phyloP scores from a whole-genome alignment of 371 early-diverging fungal genomes.

The Caulochytrium protostelioides region DNA sequence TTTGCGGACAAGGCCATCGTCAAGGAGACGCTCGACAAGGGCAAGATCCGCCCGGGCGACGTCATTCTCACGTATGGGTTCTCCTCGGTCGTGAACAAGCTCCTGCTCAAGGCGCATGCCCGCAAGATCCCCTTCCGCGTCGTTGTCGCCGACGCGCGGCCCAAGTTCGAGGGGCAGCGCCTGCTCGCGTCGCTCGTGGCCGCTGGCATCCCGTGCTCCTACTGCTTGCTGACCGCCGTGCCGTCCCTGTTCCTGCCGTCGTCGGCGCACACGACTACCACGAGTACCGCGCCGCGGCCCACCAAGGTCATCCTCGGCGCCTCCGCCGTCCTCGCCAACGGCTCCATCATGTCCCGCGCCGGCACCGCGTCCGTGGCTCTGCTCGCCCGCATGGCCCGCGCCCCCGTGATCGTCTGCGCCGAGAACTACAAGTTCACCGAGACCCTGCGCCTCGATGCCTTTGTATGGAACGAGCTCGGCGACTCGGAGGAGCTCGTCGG shows the following conservation, averaged over 20 bases:
- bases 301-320: slow-evolving; percentile 88
- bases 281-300: slow-evolving; percentile 13
- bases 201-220: slow-evolving; percentile 55
- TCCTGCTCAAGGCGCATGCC: slow-evolving; percentile 54
- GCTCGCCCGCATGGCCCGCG: slow-evolving; percentile 61
- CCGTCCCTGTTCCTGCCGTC: too few relatives aligned
- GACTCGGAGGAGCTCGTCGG: slow-evolving; percentile 47
- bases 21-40: slow-evolving; percentile 47
- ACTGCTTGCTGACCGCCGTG: slow-evolving; percentile 39
- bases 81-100: slow-evolving; percentile 58
- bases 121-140: slow-evolving; percentile 64
- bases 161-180: slow-evolving; percentile 53
- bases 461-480: slow-evolving; percentile 88
- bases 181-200: slow-evolving; percentile 35
- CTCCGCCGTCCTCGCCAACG: slow-evolving; percentile 74
- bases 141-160: slow-evolving; percentile 81
- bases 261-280: neutral
- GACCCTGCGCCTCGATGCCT: slow-evolving; percentile 74
- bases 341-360: slow-evolving; percentile 70
- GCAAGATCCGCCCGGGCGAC: slow-evolving; percentile 83
- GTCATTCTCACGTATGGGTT: slow-evolving; percentile 73
- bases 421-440: slow-evolving; percentile 93
- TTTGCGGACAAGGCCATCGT: slow-evolving; percentile 62
- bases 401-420: slow-evolving; percentile 87
- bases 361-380: slow-evolving; percentile 85